Conservation (phyloP, 1,139 yeast genomes). For the Chernovozyma aurita region DNA sequence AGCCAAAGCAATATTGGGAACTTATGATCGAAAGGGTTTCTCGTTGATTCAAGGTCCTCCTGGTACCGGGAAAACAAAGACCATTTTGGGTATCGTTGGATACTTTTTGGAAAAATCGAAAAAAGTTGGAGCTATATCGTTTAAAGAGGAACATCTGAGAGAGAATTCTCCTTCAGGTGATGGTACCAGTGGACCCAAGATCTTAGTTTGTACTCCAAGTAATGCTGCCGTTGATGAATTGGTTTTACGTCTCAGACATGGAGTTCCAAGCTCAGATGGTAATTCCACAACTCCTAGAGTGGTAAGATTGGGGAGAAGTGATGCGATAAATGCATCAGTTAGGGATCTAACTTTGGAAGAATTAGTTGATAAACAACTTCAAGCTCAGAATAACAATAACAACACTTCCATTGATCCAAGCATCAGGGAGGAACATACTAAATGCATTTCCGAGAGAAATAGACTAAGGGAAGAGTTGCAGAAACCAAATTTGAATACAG, state of each 20-base stretch:
- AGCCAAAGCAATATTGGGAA: slow-evolving; percentile 79
- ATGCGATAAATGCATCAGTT: slow-evolving; percentile 80
- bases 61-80: slow-evolving; percentile 97
- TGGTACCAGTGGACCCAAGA: slow-evolving; percentile 25
- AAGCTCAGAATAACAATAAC: slow-evolving; percentile 27
- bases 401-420: slow-evolving; percentile 38
- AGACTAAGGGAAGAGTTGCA: slow-evolving; percentile 37
- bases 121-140: slow-evolving; percentile 26
- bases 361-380: slow-evolving; percentile 65
- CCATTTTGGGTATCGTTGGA: slow-evolving; percentile 89
- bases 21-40: slow-evolving; percentile 68
- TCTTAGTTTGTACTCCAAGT: slow-evolving; percentile 94
- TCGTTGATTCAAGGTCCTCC: slow-evolving; percentile 97
- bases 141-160: slow-evolving; percentile 6
- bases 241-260: slow-evolving; percentile 77
- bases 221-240: slow-evolving; percentile 98
- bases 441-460: slow-evolving; percentile 50
- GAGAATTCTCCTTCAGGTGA: slow-evolving; percentile 11
- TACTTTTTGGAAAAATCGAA: slow-evolving; percentile 46
- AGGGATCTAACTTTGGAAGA: slow-evolving; percentile 85
- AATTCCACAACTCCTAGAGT: slow-evolving; percentile 58
- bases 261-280: slow-evolving; percentile 61
- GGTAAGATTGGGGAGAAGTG: slow-evolving; percentile 89
- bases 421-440: slow-evolving; percentile 49
- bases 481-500: slow-evolving; percentile 28